A percentile compares a stretch with the other conserved stretches of the same genome.
Conservation (phyloP, 1,284 basidiomycete species). For the Jaminaea rosea region DNA sequence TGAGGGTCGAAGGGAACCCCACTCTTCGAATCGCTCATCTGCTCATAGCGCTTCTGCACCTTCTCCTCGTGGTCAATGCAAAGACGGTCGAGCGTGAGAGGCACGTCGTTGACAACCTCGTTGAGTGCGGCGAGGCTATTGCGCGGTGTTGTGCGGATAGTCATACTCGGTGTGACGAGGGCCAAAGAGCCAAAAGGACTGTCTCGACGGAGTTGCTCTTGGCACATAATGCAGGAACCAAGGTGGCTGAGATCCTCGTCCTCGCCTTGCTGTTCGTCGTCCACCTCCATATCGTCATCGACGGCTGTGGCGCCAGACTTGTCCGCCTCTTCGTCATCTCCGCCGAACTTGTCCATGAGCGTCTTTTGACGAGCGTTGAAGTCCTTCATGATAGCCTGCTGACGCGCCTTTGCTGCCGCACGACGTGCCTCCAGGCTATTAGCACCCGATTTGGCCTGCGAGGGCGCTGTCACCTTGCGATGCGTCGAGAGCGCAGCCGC, state of each 20-base stretch:
- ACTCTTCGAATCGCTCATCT: too few species aligned
- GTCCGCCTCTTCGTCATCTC: slow-evolving; percentile 24
- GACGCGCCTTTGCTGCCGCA: slow-evolving; percentile 38
- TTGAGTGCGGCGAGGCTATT: slow-evolving; percentile 58
- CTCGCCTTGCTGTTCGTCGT: slow-evolving; percentile 56
- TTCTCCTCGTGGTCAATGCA: too few species aligned
- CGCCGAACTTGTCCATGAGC: slow-evolving; percentile 32
- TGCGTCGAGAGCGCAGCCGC: slow-evolving; percentile 8
- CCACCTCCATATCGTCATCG: slow-evolving; percentile 35
- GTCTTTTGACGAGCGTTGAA: slow-evolving; percentile 44
- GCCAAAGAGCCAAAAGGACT: slow-evolving; percentile 81
- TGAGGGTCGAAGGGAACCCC: background rate
- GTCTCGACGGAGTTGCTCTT: slow-evolving; percentile 72
- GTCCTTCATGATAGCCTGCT: slow-evolving; percentile 43
- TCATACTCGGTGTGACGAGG: slow-evolving; percentile 76
- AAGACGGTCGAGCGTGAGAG: slow-evolving; percentile 38
- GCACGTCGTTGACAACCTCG: slow-evolving; percentile 63
- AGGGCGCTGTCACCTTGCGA: slow-evolving; percentile 3
- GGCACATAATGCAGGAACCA: slow-evolving; percentile 94
- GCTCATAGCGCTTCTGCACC: slow-evolving; percentile 5
- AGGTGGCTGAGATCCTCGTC: slow-evolving; percentile 55
- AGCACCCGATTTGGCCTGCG: background rate
- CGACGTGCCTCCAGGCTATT: slow-evolving; percentile 17
- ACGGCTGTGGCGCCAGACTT: background rate
- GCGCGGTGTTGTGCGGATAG: slow-evolving; percentile 71